A percentile compares a stretch with the other conserved stretches of the same genome.
Conservation (phyloP, 495 filamentous ascomycete species). For the Elasticomyces elasticus region DNA sequence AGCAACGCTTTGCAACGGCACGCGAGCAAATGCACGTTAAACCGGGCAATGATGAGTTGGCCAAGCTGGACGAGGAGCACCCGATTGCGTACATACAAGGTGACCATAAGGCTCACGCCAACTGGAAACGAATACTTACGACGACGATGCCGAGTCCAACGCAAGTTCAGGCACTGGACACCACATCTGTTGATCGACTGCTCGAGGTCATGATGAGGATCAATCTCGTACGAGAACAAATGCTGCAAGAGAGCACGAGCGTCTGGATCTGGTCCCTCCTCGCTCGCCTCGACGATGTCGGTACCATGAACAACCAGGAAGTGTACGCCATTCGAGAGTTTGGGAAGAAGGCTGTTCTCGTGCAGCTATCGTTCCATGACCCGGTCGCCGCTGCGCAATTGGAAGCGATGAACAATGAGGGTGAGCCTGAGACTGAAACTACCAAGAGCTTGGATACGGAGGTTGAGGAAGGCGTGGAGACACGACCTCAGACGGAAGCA, state of each 20-base stretch:
- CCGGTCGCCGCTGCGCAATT: slow-evolving; percentile 22
- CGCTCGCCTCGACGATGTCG: slow-evolving; percentile 45
- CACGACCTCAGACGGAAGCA: not conserved
- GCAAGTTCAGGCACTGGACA: slow-evolving; percentile 61
- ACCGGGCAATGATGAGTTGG: slow-evolving; percentile 42
- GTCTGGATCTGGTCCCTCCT: slow-evolving; percentile 56
- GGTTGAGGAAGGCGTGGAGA: not conserved
- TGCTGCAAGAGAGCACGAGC: slow-evolving; percentile 41
- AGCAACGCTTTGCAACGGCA: slow-evolving; percentile 34
- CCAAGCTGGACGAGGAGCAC: slow-evolving; percentile 45
- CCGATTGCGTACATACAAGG: slow-evolving; percentile 43
- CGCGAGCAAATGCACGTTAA: slow-evolving; percentile 46
- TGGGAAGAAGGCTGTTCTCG: slow-evolving; percentile 45
- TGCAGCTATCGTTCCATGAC: slow-evolving; percentile 24
- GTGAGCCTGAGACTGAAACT: slow-evolving; percentile 2
- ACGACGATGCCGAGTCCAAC: slow-evolving; percentile 52
- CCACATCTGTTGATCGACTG: slow-evolving; percentile 47
- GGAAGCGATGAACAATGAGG: slow-evolving; percentile 16
- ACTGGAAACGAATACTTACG: slow-evolving; percentile 44
- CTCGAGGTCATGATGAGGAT: slow-evolving; percentile 34
- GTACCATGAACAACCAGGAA: slow-evolving; percentile 47
- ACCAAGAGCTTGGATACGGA: slow-evolving; percentile 1
- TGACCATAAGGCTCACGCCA: slow-evolving; percentile 29
- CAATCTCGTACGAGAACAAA: slow-evolving; percentile 38
- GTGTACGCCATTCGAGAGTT: slow-evolving; percentile 50